Evolutionary conservation across 2,329 filamentous ascomycete species (phyloP), one percentile per base, ranked within the genome.

Genomic region (Colletotrichum acutatum): DNA sequence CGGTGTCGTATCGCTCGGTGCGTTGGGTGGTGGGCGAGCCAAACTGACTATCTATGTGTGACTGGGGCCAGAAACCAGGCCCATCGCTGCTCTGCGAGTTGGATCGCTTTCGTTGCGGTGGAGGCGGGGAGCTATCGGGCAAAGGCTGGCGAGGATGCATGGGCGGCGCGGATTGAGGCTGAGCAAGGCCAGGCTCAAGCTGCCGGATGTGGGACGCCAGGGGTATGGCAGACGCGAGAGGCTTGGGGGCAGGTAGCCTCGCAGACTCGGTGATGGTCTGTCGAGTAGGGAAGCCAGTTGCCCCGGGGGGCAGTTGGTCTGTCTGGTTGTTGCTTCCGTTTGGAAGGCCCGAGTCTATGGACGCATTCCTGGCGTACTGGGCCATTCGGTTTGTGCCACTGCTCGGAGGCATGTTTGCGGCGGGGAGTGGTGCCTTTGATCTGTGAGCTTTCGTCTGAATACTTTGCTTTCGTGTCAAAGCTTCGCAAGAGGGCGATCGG

Each of bases 241-340:
- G 66, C 34, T 76, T 79, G 14, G 85, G 83, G 19, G 82, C 69
- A n/a, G 80, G 80, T 14, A 84, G 77, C 70, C 80, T 82, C 58
- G 81, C 79, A 56, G 81, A 78, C 66, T 83, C 80, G 49, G 80
- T 78, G 37, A 78, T 70, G n/a, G 77, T 74, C 37, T 80, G 80
- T 24, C 78, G 77, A 32, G 75, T 75, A n/a, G 75, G 76, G 14
- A 61, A 6, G 7, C 61, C 28, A 46, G 62, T 28, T 46, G 42
- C 14, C 6, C 67, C 68, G 19, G 42, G 3, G 14, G 19, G 72
- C 46, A 60, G 63, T 32, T 71, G 65, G 14, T 19, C 56, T 12
- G 53, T 7, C 9, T 32, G 57, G n/a, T 58, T 57, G 22, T 52
- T 26, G 52, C 32, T 58, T 22, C 56, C 53, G 26, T 28, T 62